Percentiles rank a stretch among this genome's conserved stretches.
Conservation (phyloP, 306 rosid species). For the Crotalaria pallida region DNA sequence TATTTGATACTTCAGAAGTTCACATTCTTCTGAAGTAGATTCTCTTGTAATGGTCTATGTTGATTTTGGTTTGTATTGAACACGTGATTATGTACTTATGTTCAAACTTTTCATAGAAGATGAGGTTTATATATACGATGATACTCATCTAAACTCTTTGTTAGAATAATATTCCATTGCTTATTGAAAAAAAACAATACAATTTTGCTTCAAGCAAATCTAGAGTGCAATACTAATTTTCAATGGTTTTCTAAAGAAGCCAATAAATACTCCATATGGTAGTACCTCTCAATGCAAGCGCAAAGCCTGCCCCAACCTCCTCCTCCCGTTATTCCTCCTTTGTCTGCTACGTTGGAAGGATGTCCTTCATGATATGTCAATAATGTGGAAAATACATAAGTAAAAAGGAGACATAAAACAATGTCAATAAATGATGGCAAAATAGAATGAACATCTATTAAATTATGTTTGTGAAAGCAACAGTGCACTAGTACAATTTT, state of each 20-base stretch:
- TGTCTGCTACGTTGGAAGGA: constrained; percentile 25
- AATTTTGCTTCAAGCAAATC: not conserved
- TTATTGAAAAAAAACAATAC: not conserved
- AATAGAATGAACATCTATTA: not conserved
- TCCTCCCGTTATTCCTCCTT: not conserved
- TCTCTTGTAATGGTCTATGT: too few species aligned
- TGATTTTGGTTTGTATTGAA: too few species aligned
- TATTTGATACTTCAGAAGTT: too few species aligned
- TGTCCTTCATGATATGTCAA: constrained; percentile 24
- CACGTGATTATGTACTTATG: too few species aligned
- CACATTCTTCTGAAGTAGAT: too few species aligned
- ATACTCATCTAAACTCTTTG: too few species aligned
- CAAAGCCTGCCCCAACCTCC: not conserved
- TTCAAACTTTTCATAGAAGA: too few species aligned
- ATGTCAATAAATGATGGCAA: not conserved
- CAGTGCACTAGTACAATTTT: not conserved
- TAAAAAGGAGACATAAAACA: not conserved
- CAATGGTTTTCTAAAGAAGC: not conserved
- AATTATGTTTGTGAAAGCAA: not conserved
- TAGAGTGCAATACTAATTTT: not conserved
- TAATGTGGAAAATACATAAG: not conserved
- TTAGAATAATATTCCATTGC: too few species aligned
- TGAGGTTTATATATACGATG: too few species aligned
- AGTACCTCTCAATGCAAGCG: constrained; percentile 19
- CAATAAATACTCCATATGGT: too few species aligned